Conservation (phyloP, 2,329 filamentous ascomycete genomes). For the Aspergillus latus region DNA sequence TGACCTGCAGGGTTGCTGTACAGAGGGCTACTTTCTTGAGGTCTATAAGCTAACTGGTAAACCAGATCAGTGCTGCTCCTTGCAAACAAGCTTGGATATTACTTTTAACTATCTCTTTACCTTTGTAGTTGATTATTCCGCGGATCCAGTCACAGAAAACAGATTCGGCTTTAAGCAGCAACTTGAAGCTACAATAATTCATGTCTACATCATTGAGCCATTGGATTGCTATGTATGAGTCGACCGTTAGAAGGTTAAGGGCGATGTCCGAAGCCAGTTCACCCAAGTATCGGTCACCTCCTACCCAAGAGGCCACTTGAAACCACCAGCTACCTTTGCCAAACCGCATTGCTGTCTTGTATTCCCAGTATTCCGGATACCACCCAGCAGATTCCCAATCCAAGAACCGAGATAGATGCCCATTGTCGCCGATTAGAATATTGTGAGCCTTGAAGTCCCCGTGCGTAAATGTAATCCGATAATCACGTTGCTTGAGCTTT, state of each 20-base stretch:
- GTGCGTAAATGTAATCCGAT: constrained; percentile 21
- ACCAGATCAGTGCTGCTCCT: too few species aligned
- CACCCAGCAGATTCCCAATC: constrained; percentile 14
- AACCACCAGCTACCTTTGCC: constrained; percentile 27
- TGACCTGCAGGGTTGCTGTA: too few species aligned
- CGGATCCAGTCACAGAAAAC: too few species aligned
- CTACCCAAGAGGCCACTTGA: constrained; percentile 26
- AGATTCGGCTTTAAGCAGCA: too few species aligned
- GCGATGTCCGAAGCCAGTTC: constrained; percentile 27
- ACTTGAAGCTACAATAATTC: too few species aligned
- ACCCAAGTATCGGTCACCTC: constrained; percentile 21
- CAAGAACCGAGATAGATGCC: constrained; percentile 18
- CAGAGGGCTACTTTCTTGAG: too few species aligned
- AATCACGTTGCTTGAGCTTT: background rate
- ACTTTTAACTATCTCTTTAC: too few species aligned
- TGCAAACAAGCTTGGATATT: too few species aligned
- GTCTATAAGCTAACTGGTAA: too few species aligned
- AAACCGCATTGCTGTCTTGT: constrained; percentile 27
- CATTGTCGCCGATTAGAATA: constrained; percentile 20
- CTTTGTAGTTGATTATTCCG: too few species aligned
- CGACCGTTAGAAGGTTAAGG: constrained; percentile 27
- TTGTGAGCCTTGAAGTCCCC: constrained; percentile 25
- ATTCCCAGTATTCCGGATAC: constrained; percentile 18
- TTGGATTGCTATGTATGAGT: constrained; percentile 31
- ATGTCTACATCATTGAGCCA: too few species aligned